Evolutionary conservation across 2,329 filamentous ascomycete genomes (phyloP), one percentile per base, ranked within the genome.

Genomic region (Ambrosiella cleistominuta): DNA sequence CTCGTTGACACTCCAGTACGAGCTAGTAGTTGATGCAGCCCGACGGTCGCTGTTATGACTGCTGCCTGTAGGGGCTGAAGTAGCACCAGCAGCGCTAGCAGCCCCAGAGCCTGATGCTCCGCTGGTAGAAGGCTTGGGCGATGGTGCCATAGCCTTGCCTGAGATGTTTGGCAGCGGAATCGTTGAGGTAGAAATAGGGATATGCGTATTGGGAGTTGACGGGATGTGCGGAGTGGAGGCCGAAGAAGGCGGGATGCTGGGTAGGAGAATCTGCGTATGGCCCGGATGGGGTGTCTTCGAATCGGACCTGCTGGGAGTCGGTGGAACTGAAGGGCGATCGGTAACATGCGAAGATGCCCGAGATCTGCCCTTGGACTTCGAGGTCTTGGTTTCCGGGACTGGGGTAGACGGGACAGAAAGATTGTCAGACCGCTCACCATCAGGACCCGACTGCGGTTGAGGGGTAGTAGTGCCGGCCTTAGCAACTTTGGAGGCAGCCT

Each of bases 1-100:
- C 70, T 93, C 87, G 1, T 84, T 85, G 19, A 91, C 86, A 65
- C 86, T 91, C 87, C 87, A 93, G 68, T 93, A 93, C 68, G 86
- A 91, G 1, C 85, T 88, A 12, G 84, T 80, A 63, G 83, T 81
- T 58, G 71, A 71, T 19, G 74, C 74, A 8, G 70, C 68, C 60
- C 77, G 78, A 49, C 77, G 75, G 63, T 81, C 77, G n/a, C 42
- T 54, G 19, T 47, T 57, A 3, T 58, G 39, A n/a, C 55, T 56
- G 6, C 78, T 75, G 9, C 76, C 75, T 74, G 80, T 78, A 15
- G 77, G 72, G 36, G 81, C 78, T 7, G 73, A 65, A 37, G 71
- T 66, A 57, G 74, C 72, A 36, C 70, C 63, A 9, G 63, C 60
- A 51, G 64, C 57, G 19, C 66, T 56, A 60, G 63, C 66, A 8